Evolutionary conservation across 768 basidiomycete genomes (phyloP), one percentile per base, ranked within the genome.

Genomic region (Tricholoma furcatifolium): DNA sequence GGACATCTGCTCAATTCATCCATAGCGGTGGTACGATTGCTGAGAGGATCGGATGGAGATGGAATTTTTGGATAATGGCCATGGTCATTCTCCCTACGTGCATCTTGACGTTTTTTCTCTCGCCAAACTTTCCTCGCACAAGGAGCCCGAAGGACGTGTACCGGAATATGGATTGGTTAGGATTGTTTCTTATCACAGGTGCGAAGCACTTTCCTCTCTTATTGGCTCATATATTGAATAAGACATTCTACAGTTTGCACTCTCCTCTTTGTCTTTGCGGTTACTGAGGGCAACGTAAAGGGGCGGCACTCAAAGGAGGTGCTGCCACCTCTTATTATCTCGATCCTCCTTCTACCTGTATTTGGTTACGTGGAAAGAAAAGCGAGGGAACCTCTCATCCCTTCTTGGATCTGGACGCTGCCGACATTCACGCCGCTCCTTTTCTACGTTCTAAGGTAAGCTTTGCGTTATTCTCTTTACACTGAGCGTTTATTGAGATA

Each of bases 61-160:
- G 78, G 80, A 66, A 76, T 35, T 81, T 82, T 61, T 79, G 76
- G 65, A 67, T 75, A 40, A 60, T 72, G 40, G 70, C 74, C 7
- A 69, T 78, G 43, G 51, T 78, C 32, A 58, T 69, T 45, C 45
- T 71, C 11, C 64, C 69, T 5, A 61, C 74, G 23, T 63, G 70
- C 17, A 9, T 70, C 6, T 44, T 60, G 6, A 65, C 67, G 32
- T 32, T 69, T 6, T 54, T 76, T 18, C 39, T 73, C n/a, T 54
- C 59, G 3, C 59, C 59, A 2, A 50, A 27, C 34, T 50, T 50
- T 2, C 36, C 49, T 11, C 39, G 40, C 3, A 50, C 51, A 62
- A 75, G 18, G 69, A 74, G 0, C 14, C 55, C 18, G 5, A 52
- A 43, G 43, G 48, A 60, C 10, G 54, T 39, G 8, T 56, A 39